Evolutionary conservation across 2,329 filamentous ascomycete genomes (phyloP).

Genomic region (Exophiala xenobiotica): DNA sequence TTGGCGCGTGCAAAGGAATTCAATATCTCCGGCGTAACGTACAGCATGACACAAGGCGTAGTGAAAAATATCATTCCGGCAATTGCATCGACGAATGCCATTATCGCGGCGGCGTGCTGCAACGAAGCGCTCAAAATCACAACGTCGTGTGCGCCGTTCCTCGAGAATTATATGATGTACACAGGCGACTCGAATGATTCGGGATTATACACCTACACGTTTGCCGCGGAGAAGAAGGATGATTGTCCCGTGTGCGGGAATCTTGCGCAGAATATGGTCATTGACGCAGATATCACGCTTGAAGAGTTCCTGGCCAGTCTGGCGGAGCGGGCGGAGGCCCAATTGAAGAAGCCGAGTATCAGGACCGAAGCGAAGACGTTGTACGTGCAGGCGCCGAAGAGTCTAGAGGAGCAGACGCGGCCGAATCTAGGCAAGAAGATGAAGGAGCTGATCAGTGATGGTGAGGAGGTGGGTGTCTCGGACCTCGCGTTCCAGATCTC

Average conservation of each 20-base stretch:
- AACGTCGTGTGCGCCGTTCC: slow-evolving; percentile 74
- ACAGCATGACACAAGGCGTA: slow-evolving; percentile 92
- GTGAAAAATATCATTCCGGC: slow-evolving; percentile 99
- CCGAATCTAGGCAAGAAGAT: slow-evolving; percentile 79
- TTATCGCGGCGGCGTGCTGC: slow-evolving; percentile 92
- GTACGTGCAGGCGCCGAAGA: slow-evolving; percentile 82
- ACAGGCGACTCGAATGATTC: slow-evolving; percentile 95
- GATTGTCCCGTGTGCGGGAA: slow-evolving; percentile 95
- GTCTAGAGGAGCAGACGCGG: slow-evolving; percentile 79
- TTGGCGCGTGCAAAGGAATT: slow-evolving; percentile 80
- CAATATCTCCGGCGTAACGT: slow-evolving; percentile 88
- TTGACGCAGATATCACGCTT: slow-evolving; percentile 71
- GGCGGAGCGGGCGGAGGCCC: slow-evolving; percentile 78
- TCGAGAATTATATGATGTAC: slow-evolving; percentile 99
- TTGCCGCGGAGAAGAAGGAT: slow-evolving; percentile 87
- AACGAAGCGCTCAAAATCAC: slow-evolving; percentile 96
- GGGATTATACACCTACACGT: slow-evolving; percentile 94
- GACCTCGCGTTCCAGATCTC: slow-evolving; percentile 84
- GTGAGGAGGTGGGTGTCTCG: slow-evolving; percentile 87
- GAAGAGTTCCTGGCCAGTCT: slow-evolving; percentile 83
- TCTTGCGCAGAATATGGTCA: slow-evolving; percentile 69
- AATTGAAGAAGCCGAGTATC: slow-evolving; percentile 90
- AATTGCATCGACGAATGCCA: slow-evolving; percentile 95
- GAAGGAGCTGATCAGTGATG: slow-evolving; percentile 70
- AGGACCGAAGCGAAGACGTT: slow-evolving; percentile 77